Evolutionary conservation across 331 rosid genomes (phyloP), one percentile per base, ranked within the genome.

Genomic region (Erythrophleum ivorense): DNA sequence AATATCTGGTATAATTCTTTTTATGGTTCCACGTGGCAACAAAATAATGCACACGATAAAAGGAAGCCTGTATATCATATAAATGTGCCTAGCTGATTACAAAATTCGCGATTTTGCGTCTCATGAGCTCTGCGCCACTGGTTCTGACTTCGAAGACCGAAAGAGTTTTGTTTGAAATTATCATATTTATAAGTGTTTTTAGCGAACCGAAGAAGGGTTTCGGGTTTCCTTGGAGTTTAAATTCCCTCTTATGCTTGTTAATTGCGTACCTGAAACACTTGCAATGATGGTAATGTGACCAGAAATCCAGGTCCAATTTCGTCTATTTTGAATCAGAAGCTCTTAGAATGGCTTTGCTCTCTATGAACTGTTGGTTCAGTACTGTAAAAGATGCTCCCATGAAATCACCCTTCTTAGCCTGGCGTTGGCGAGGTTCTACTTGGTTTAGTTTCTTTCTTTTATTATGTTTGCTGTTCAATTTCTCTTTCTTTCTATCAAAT

Each of bases 311-410:
- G 0, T 21, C 38, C 36, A 14, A 9, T 67, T 73, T 71, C 73
- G 14, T 8, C 74, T 69, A 57, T 18, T 67, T 63, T 41, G 52
- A 65, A n/a, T 77, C 72, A 6, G 46, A 57, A 50, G 43, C 33
- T 19, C 38, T 57, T 58, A 6, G 10, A 31, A 91, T 91, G 97
- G 86, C 83, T 65, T 64, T 69, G 54, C 84, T 84, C 76, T 38
- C 79, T 40, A 34, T 82, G 33, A 81, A 70, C 41, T 74, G 74
- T 54, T 71, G 87, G 71, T 55, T 60, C 49, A 52, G 58, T 48
- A 75, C 73, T 34, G 67, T 72, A 10, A 78, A 85, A 14, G 29
- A 65, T 50, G 57, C 87, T 65, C 77, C 74, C 60, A 45, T 80
- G 84, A 54, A 43, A 68, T 2, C 34, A n/a, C 52, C 16, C 9